These are phyloP conservation scores for Neonectria magnoliae DNA, from an alignment of 2,329 filamentous ascomycete species.

Conservation along the genomic window DNA sequence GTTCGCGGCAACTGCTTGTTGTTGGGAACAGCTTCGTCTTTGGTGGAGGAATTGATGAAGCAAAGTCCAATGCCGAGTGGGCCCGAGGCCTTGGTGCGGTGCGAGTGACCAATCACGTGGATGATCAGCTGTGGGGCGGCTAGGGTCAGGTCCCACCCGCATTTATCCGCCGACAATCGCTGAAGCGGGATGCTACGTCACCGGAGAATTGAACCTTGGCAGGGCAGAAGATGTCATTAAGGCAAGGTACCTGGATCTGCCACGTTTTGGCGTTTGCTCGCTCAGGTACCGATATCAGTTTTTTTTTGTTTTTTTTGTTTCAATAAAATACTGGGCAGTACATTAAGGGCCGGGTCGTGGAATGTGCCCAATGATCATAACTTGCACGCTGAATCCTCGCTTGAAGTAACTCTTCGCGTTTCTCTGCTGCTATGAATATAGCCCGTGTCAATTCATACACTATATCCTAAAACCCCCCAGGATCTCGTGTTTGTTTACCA, in stretches of 20 bases:
- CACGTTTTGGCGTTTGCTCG: background rate
- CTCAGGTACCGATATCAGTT: background rate
- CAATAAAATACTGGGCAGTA: background rate
- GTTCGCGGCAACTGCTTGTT: constrained; percentile 18
- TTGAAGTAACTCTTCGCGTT: too few relatives aligned
- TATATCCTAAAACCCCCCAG: background rate
- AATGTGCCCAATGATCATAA: too few relatives aligned
- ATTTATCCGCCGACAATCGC: constrained; percentile 6
- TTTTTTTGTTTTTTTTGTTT: background rate
- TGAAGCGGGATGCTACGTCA: constrained; percentile 31
- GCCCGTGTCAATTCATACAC: background rate
- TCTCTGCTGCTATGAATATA: too few relatives aligned
- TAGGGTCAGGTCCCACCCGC: constrained; percentile 29
- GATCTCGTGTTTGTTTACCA: background rate
- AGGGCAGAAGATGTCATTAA: background rate
- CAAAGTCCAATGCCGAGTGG: constrained; percentile 19
- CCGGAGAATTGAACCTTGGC: constrained; percentile 26
- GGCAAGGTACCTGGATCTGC: background rate
- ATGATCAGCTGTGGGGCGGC: constrained; percentile 1
- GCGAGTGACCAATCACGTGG: constrained; percentile 27
- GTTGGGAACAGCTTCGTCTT: constrained; percentile 10
- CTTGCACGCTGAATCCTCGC: too few relatives aligned
- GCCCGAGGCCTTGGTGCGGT: constrained; percentile 9
- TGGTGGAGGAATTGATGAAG: constrained; percentile 22
- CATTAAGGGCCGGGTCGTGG: background rate